phyloP scores from a whole-genome alignment of 371 early-diverging fungal species.

The Mortierella sp. region DNA sequence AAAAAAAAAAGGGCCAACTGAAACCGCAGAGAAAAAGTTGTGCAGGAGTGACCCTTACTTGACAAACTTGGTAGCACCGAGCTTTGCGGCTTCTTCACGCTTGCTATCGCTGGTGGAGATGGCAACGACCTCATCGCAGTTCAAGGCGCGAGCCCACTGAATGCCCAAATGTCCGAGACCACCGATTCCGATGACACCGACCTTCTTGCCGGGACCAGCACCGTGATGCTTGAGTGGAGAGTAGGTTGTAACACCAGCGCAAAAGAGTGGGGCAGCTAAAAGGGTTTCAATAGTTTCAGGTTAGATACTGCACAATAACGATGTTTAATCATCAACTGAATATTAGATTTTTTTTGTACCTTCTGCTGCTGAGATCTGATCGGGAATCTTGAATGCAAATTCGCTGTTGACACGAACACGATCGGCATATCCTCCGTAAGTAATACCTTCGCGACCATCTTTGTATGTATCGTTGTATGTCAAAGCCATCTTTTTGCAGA shows the following conservation, averaged over 20 bases:
- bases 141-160: slow-evolving; percentile 69
- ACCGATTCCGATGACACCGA: slow-evolving; percentile 81
- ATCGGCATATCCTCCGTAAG: slow-evolving; percentile 66
- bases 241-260: slow-evolving; percentile 82
- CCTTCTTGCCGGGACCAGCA: slow-evolving; percentile 65
- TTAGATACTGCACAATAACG: no score
- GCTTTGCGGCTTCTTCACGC: slow-evolving; percentile 71
- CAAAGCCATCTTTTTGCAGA: slow-evolving; percentile 64
- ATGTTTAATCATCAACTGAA: no score
- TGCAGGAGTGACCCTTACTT: slow-evolving; percentile 21
- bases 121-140: slow-evolving; percentile 80
- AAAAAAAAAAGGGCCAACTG: neutral
- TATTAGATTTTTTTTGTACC: slow-evolving; percentile 21
- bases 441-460: slow-evolving; percentile 31
- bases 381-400: slow-evolving; percentile 69
- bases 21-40: neutral
- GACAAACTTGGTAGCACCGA: slow-evolving; percentile 76
- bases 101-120: slow-evolving; percentile 79
- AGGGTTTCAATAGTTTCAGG: neutral
- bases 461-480: slow-evolving; percentile 61
- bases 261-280: slow-evolving; percentile 61
- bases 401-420: slow-evolving; percentile 58
- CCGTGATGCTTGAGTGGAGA: slow-evolving; percentile 65
- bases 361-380: slow-evolving; percentile 60
- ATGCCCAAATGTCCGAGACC: slow-evolving; percentile 81